phyloP scores from a whole-genome alignment of 2,329 filamentous ascomycete species.

The Colletotrichum euphorbiae region DNA sequence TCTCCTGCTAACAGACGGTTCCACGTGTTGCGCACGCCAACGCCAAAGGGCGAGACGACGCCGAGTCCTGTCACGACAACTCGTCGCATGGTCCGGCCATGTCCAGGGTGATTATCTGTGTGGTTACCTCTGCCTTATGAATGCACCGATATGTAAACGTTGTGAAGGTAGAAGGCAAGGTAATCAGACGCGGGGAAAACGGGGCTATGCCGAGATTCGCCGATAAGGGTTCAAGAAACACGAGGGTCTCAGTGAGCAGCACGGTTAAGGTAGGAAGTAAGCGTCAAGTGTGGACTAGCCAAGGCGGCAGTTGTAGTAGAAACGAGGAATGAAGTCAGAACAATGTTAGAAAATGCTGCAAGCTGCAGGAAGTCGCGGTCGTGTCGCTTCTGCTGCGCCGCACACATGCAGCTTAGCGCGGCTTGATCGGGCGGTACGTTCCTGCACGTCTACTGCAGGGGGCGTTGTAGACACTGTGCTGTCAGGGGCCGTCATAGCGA shows the following conservation, averaged over 20 bases:
- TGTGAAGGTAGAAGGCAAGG: not conserved
- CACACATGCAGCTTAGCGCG: slow-evolving; percentile 36
- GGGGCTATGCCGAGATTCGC: not conserved
- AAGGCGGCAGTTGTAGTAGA: slow-evolving; percentile 3
- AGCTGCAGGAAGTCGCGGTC: slow-evolving; percentile 14
- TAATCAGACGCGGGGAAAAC: slow-evolving; percentile 5
- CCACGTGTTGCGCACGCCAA: slow-evolving; percentile 85
- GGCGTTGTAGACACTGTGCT: slow-evolving; percentile 26
- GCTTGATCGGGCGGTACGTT: slow-evolving; percentile 12
- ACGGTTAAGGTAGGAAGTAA: not conserved
- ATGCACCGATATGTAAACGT: slow-evolving; percentile 22
- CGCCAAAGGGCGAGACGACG: slow-evolving; percentile 84
- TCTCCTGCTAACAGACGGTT: slow-evolving; percentile 80
- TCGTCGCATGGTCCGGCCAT: slow-evolving; percentile 70
- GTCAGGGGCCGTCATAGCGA: slow-evolving; percentile 27
- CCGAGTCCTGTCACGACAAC: slow-evolving; percentile 88
- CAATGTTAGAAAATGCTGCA: slow-evolving; percentile 30
- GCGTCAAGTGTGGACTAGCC: slow-evolving; percentile 9
- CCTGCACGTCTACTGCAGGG: not conserved
- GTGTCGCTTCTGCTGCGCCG: slow-evolving; percentile 31
- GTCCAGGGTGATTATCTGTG: slow-evolving; percentile 39
- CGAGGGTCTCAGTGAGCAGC: not conserved
- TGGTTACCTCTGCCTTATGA: slow-evolving; percentile 3
- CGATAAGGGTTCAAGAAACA: not conserved
- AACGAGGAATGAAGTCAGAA: slow-evolving; percentile 30